phyloP scores from a whole-genome alignment of 2,329 filamentous ascomycete genomes.

The Penicillium sp. region DNA sequence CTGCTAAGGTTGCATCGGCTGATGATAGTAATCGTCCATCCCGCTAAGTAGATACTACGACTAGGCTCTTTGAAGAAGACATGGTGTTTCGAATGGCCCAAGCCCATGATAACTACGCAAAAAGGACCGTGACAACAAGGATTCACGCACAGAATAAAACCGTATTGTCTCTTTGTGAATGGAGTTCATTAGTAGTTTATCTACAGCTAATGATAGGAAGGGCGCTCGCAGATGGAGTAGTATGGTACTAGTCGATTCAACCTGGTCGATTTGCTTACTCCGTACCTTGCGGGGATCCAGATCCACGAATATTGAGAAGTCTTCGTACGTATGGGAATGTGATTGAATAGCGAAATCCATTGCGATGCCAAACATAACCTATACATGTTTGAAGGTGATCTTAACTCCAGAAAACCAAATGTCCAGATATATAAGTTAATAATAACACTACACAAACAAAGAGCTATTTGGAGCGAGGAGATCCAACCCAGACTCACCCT shows the following conservation, averaged over 20 bases:
- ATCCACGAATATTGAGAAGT: not conserved
- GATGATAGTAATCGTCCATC: not conserved
- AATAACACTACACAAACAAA: conserved; percentile 22
- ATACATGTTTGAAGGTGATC: not conserved
- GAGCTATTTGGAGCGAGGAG: conserved; percentile 29
- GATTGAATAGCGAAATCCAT: not conserved
- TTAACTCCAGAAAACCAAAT: not conserved
- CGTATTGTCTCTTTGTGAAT: not conserved
- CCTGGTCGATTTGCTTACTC: not conserved
- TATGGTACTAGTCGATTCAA: not conserved
- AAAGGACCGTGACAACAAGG: not conserved
- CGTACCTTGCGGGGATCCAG: not conserved
- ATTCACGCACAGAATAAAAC: not conserved
- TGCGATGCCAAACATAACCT: not conserved
- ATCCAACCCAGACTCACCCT: conserved; percentile 28
- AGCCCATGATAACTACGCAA: too few species aligned
- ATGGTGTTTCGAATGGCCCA: not conserved
- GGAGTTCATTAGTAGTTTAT: not conserved
- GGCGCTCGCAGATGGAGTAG: not conserved
- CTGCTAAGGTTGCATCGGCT: not conserved
- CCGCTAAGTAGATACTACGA: not conserved
- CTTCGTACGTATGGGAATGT: not conserved
- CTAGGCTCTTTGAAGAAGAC: not conserved
- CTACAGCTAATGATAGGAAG: not conserved
- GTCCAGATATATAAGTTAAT: not conserved